These are phyloP conservation scores for Isabelozyma pseudorhagii DNA, from an alignment of 805 yeast genomes.

Conservation along the genomic window DNA sequence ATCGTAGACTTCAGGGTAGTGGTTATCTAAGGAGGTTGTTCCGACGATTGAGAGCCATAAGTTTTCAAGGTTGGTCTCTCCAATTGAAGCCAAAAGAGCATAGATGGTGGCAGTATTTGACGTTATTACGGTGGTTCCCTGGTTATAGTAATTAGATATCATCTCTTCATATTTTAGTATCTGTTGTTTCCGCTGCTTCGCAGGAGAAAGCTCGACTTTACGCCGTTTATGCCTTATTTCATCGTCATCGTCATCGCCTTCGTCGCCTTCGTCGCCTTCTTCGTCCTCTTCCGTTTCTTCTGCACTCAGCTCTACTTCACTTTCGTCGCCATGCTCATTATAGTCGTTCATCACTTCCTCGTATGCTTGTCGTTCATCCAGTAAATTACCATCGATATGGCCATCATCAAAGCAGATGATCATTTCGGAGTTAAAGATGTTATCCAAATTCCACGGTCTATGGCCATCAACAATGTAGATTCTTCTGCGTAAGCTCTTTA, in stretches of 20 bases:
- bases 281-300: constrained; percentile 17
- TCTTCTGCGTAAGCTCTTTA: constrained; percentile 43
- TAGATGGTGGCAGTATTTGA: constrained; percentile 80
- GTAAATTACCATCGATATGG: constrained; percentile 55
- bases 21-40: constrained; percentile 71
- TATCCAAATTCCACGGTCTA: constrained; percentile 95
- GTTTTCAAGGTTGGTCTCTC: constrained; percentile 67
- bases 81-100: constrained; percentile 73
- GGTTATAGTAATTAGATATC: constrained; percentile 74
- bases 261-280: background rate
- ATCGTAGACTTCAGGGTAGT: constrained; percentile 72
- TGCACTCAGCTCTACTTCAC: constrained; percentile 29
- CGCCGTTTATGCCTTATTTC: constrained; percentile 23
- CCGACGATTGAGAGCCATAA: constrained; percentile 92
- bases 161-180: constrained; percentile 46
- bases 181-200: constrained; percentile 37
- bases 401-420: constrained; percentile 90
- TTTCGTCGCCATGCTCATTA: constrained; percentile 27
- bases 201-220: constrained; percentile 29
- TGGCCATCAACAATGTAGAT: constrained; percentile 88
- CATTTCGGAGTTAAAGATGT: constrained; percentile 76
- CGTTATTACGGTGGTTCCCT: constrained; percentile 74
- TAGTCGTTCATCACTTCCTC: constrained; percentile 36
- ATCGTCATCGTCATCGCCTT: constrained; percentile 23
- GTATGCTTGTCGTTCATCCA: constrained; percentile 62